Conservation (phyloP, 495 filamentous ascomycete genomes). For the Margaritispora aquatica region DNA sequence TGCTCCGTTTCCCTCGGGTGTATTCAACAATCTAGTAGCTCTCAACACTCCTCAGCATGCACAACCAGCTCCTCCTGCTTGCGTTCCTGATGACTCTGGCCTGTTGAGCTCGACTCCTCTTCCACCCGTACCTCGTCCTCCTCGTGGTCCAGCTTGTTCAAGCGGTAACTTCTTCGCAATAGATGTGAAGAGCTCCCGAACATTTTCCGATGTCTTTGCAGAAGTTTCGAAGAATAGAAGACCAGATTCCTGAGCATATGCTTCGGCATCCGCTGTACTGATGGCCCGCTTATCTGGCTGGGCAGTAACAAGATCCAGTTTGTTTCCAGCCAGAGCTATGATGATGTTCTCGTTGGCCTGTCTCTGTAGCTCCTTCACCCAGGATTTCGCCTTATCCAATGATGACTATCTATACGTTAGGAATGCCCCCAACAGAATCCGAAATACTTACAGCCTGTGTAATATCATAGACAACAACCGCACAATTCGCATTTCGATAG, state of each 20-base stretch:
- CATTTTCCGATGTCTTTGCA: constrained; percentile 94
- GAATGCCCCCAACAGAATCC: neutral
- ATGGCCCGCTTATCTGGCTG: constrained; percentile 92
- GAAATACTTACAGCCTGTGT: constrained; percentile 75
- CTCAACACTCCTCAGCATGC: constrained; percentile 53
- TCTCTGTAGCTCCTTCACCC: constrained; percentile 98
- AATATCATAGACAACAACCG: constrained; percentile 98
- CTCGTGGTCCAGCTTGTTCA: constrained; percentile 85
- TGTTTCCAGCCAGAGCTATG: constrained; percentile 96
- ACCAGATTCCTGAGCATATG: constrained; percentile 87
- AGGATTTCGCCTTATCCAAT: constrained; percentile 95
- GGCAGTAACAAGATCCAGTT: constrained; percentile 86
- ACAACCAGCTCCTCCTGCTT: constrained; percentile 65
- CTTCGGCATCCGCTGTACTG: constrained; percentile 79
- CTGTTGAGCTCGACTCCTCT: constrained; percentile 77
- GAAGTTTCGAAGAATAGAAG: constrained; percentile 97
- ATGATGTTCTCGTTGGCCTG: constrained; percentile 99
- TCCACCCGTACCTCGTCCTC: constrained; percentile 66
- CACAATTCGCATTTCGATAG: constrained; percentile 98
- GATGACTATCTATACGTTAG: constrained; percentile 57
- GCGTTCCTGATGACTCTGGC: constrained; percentile 70
- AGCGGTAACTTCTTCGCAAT: constrained; percentile 96
- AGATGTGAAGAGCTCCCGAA: constrained; percentile 91
- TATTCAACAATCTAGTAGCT: too few species aligned
- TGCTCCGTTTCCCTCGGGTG: too few species aligned